phyloP scores from a whole-genome alignment of 352 stramenopile genomes.

The Phytopythium ostracodes region DNA sequence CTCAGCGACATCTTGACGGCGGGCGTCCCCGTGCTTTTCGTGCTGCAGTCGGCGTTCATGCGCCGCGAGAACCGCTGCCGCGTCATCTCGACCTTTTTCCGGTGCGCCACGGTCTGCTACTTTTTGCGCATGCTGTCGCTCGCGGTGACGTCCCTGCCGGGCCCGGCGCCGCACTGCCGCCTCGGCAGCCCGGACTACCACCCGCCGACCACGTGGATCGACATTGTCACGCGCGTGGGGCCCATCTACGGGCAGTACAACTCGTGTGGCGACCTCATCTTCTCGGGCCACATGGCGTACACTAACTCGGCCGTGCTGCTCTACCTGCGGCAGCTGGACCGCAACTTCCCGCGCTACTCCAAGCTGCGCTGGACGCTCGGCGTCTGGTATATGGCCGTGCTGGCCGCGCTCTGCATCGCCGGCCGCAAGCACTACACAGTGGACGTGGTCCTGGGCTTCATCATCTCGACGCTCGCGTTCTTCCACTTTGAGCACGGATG shows the following conservation, averaged over 20 bases:
- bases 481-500: slow-evolving; percentile 80
- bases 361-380: slow-evolving; percentile 50
- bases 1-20: slow-evolving; percentile 67
- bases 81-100: slow-evolving; percentile 62
- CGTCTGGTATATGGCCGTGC: slow-evolving; percentile 41
- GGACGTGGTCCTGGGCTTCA: slow-evolving; percentile 65
- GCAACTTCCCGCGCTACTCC: slow-evolving; percentile 44
- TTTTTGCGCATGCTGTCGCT: slow-evolving; percentile 65
- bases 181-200: slow-evolving; percentile 45
- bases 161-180: slow-evolving; percentile 64
- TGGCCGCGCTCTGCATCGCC: slow-evolving; percentile 54
- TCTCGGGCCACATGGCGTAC: slow-evolving; percentile 75
- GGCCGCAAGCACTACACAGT: slow-evolving; percentile 78
- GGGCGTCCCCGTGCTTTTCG: slow-evolving; percentile 51
- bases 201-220: slow-evolving; percentile 60
- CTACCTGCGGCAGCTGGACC: slow-evolving; percentile 59
- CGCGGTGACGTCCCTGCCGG: slow-evolving; percentile 62
- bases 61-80: slow-evolving; percentile 40
- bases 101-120: slow-evolving; percentile 65
- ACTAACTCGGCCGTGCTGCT: slow-evolving; percentile 63
- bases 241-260: slow-evolving; percentile 75
- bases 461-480: slow-evolving; percentile 66
- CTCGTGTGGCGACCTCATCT: slow-evolving; percentile 74
- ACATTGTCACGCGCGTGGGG: slow-evolving; percentile 67
- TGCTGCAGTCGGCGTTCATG: slow-evolving; percentile 50